phyloP scores from a whole-genome alignment of 2,329 filamentous ascomycete species.

The Teratosphaeria gauchensis region DNA sequence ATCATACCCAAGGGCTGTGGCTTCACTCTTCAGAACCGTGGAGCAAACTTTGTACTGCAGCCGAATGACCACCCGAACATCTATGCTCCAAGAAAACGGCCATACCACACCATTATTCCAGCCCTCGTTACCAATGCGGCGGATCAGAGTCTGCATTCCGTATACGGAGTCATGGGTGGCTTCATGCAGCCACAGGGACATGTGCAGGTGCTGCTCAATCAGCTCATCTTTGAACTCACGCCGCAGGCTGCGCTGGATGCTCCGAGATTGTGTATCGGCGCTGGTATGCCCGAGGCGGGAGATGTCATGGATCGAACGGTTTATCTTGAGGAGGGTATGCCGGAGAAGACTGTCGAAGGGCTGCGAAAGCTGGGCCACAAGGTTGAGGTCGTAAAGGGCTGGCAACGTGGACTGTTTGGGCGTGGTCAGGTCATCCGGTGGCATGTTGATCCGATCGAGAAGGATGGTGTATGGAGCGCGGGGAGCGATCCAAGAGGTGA shows the following conservation, averaged over 20 bases:
- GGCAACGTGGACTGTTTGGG: conserved; percentile 24
- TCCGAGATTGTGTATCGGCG: conserved; percentile 79
- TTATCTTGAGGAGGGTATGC: conserved; percentile 74
- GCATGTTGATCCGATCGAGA: conserved; percentile 58
- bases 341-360: conserved; percentile 55
- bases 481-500: conserved; percentile 85
- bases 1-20: conserved; percentile 82
- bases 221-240: conserved; percentile 69
- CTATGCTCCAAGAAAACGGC: conserved; percentile 71
- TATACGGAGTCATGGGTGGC: conserved; percentile 95
- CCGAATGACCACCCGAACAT: conserved; percentile 62
- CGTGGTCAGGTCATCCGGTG: conserved; percentile 48
- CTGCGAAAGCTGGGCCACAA: conserved; percentile 63
- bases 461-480: conserved; percentile 67
- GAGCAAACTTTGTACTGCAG: conserved; percentile 70
- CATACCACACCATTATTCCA: conserved; percentile 97
- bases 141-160: conserved; percentile 67
- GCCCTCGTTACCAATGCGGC: conserved; percentile 71
- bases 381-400: conserved; percentile 58
- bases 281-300: conserved; percentile 55
- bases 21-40: conserved; percentile 91
- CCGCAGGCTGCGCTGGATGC: conserved; percentile 87
- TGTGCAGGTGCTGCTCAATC: conserved; percentile 83
- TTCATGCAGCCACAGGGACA: conserved; percentile 99
- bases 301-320: conserved; percentile 55